These are phyloP conservation scores for Zymoseptoria brevis DNA, from an alignment of 2,329 filamentous ascomycete species.

Conservation along the genomic window DNA sequence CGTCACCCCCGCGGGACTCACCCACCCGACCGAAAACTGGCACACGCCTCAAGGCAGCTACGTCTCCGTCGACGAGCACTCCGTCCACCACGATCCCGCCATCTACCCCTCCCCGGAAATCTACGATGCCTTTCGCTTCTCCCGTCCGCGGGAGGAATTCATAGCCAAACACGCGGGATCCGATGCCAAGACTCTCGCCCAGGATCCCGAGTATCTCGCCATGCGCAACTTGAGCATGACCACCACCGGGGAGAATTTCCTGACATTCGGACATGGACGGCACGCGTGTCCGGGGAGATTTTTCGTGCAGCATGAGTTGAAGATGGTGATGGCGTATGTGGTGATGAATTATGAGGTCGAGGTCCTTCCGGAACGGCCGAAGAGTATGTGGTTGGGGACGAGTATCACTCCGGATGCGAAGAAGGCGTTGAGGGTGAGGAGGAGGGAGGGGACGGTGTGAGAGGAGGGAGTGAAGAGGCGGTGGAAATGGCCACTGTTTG, in stretches of 20 bases:
- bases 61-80: conserved; percentile 15
- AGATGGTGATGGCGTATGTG: conserved; percentile 32
- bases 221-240: conserved; percentile 21
- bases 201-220: conserved; percentile 13
- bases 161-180: conserved; percentile 8
- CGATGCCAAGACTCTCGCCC: conserved; percentile 6
- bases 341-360: conserved; percentile 34
- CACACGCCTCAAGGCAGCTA: conserved; percentile 18
- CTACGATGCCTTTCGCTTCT: conserved; percentile 30
- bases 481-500: too few relatives aligned
- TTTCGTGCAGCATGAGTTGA: conserved; percentile 10
- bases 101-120: conserved; percentile 22
- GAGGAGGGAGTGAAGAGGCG: too few relatives aligned
- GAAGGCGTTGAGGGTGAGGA: conserved; percentile 9
- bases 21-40: conserved; percentile 16
- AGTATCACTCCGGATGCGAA: conserved; percentile 17
- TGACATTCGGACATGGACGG: conserved; percentile 26
- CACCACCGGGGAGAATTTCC: conserved; percentile 23
- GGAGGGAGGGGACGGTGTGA: neutral
- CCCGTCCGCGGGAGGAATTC: conserved; percentile 16
- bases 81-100: conserved; percentile 24
- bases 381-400: conserved; percentile 17
- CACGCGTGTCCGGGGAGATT: conserved; percentile 33
- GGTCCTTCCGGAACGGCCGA: conserved; percentile 20
- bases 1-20: conserved; percentile 20